phyloP scores from a whole-genome alignment of 495 filamentous ascomycete species.

The Friedmanniomyces endolithicus region DNA sequence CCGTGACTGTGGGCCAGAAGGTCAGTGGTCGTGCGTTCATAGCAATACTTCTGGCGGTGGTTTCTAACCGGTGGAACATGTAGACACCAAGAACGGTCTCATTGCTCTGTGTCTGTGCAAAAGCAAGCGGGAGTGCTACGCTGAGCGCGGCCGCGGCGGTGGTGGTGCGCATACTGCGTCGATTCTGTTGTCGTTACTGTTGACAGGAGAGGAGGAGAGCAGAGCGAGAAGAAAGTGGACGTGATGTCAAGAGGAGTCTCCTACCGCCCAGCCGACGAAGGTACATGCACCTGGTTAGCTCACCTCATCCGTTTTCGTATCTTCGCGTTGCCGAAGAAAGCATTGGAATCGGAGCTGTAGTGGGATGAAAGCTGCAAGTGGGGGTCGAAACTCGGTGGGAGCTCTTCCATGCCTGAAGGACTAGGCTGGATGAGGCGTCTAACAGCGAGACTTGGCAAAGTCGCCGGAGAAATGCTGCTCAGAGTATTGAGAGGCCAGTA shows the following conservation, averaged over 20 bases:
- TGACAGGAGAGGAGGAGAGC: not conserved
- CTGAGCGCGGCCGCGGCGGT: constrained; percentile 1
- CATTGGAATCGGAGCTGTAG: not conserved
- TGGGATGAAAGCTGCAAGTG: not conserved
- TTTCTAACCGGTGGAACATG: constrained; percentile 39
- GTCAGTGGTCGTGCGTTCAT: not conserved
- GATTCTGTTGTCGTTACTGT: not conserved
- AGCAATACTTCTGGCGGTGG: not conserved
- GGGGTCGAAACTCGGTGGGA: not conserved
- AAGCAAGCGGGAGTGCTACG: constrained; percentile 5
- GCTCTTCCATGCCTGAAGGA: not conserved
- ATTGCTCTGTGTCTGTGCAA: not conserved
- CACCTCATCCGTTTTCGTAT: no score
- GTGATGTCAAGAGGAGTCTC: not conserved
- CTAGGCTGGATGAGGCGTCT: not conserved
- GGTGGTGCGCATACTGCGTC: constrained; percentile 3
- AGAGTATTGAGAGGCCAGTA: not conserved
- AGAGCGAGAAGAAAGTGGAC: not conserved
- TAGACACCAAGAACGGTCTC: constrained; percentile 52
- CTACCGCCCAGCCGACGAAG: not conserved
- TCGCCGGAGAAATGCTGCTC: not conserved
- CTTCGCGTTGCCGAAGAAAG: no score
- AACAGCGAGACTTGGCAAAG: not conserved
- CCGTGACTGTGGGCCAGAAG: constrained; percentile 37
- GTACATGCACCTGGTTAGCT: no score